Conservation (phyloP, 2,329 filamentous ascomycete species). For the Arthrobotrys iridis region DNA sequence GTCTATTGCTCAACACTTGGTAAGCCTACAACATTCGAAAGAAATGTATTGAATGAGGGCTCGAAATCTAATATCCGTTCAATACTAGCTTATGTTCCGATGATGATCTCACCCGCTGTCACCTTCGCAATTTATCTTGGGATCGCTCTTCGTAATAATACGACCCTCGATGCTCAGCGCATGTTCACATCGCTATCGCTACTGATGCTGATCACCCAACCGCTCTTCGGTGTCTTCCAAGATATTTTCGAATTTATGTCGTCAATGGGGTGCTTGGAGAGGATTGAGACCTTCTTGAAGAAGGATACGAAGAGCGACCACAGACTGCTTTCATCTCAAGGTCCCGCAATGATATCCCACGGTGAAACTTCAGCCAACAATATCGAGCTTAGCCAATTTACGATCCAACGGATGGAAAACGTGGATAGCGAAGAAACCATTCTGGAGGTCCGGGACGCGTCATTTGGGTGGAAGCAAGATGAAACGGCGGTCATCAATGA, state of each 20-base stretch:
- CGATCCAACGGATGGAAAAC: conserved; percentile 33
- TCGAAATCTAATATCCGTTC: neutral
- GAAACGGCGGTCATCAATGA: conserved; percentile 55
- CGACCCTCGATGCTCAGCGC: conserved; percentile 27
- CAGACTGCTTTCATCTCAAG: conserved; percentile 56
- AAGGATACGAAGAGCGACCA: conserved; percentile 48
- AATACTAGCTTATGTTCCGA: conserved; percentile 57
- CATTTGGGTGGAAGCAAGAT: conserved; percentile 32
- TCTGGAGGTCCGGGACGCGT: conserved; percentile 16
- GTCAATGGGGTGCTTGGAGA: conserved; percentile 57
- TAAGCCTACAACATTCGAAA: conserved; percentile 54
- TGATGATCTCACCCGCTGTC: conserved; percentile 55
- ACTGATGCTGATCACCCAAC: conserved; percentile 60
- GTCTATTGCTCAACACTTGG: conserved; percentile 61
- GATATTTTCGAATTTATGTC: conserved; percentile 61
- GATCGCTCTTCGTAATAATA: conserved; percentile 12
- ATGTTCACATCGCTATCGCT: conserved; percentile 62
- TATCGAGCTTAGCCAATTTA: conserved; percentile 32
- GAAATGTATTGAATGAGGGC: neutral
- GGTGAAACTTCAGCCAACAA: conserved; percentile 26
- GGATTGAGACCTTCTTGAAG: conserved; percentile 51
- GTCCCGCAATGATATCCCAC: conserved; percentile 36
- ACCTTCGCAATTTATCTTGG: conserved; percentile 55
- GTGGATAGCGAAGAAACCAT: conserved; percentile 36
- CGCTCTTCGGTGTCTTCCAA: conserved; percentile 60